Percentiles rank a stretch among this genome's conserved stretches.
Conservation (phyloP, 441 rosid genomes). For the Brassica balearica region DNA sequence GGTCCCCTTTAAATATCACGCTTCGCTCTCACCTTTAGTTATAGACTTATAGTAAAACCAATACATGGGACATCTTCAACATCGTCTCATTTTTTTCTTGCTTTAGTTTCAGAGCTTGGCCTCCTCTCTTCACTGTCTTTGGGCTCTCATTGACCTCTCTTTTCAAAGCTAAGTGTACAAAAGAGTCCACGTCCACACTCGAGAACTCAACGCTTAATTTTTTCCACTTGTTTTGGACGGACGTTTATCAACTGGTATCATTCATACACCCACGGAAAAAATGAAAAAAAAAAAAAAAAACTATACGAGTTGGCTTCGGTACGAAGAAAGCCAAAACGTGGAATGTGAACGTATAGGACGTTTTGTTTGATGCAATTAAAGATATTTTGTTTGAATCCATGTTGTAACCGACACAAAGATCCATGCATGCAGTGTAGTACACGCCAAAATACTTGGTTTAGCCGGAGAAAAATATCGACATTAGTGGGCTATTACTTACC, state of each 20-base stretch:
- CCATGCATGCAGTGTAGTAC: neutral
- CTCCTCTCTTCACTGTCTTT: neutral
- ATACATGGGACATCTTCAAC: neutral
- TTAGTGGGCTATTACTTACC: too few species aligned
- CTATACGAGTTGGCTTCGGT: neutral
- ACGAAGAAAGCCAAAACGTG: slow-evolving; percentile 7
- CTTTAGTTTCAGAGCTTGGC: neutral
- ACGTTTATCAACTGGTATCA: neutral
- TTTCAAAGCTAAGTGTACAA: neutral
- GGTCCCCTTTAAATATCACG: neutral
- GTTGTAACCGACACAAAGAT: slow-evolving; percentile 18
- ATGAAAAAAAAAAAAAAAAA: neutral
- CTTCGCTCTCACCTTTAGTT: neutral
- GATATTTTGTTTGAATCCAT: neutral
- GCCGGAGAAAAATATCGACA: too few species aligned
- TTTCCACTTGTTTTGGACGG: neutral
- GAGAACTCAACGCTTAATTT: neutral
- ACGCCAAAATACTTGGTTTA: neutral
- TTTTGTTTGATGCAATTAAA: neutral
- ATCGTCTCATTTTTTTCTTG: neutral
- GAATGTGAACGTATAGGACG: neutral
- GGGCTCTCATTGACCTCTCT: slow-evolving; percentile 2
- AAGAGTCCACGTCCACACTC: neutral
- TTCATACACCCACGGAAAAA: neutral
- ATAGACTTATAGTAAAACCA: neutral